A percentile compares a stretch with the other conserved stretches of the same genome.
Conservation (phyloP, 768 basidiomycete species). For the Suillus clintonianus region DNA sequence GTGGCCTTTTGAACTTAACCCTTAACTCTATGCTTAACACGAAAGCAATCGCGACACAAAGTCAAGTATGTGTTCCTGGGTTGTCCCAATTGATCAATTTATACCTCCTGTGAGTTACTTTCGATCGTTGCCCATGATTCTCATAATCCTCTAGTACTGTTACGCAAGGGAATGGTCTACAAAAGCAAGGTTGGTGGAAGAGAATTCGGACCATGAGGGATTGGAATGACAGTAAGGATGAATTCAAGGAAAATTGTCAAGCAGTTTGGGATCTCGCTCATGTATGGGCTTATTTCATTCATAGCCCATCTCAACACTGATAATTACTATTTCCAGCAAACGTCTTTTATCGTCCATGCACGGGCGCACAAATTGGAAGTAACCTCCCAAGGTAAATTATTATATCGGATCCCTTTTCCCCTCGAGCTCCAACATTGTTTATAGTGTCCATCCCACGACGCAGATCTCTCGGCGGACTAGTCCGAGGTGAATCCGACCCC, state of each 20-base stretch:
- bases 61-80: not conserved
- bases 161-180: not conserved
- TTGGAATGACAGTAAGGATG: not conserved
- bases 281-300: not conserved
- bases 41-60: not conserved
- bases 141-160: not conserved
- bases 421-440: not conserved
- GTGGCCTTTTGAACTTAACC: not conserved
- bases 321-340: not conserved
- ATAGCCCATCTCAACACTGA: not conserved
- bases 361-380: not conserved
- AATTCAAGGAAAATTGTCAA: accelerated
- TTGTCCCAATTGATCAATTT: not conserved
- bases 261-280: not conserved
- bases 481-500: not conserved
- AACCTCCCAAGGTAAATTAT: not conserved
- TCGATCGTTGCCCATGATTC: not conserved
- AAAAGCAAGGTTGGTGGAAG: not conserved
- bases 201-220: not conserved
- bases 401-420: not conserved
- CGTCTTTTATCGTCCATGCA: not conserved
- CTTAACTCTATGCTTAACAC: not conserved
- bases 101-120: not conserved
- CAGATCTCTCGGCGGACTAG: not conserved
- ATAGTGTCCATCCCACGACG: not conserved